Evolutionary conservation across 2,329 filamentous ascomycete genomes (phyloP).

Genomic region (Cladosporium sp.): DNA sequence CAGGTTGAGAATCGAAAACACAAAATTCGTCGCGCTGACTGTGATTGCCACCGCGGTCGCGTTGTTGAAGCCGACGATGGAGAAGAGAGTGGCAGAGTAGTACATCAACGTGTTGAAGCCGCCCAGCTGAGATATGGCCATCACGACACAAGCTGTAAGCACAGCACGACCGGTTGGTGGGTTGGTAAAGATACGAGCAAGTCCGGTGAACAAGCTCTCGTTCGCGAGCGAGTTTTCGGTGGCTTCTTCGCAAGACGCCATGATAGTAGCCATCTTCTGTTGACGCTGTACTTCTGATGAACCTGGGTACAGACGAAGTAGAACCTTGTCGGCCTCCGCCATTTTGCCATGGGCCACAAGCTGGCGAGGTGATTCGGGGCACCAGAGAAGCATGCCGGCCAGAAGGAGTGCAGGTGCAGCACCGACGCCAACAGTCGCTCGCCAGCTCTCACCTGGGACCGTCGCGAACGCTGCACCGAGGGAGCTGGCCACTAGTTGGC

Average conservation of each 20-base stretch:
- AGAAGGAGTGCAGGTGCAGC: conserved; percentile 51
- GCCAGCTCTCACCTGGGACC: conserved; percentile 47
- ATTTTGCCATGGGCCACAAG: conserved; percentile 45
- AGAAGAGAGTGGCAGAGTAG: conserved; percentile 46
- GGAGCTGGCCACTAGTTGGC: conserved; percentile 35
- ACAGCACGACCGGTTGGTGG: conserved; percentile 49
- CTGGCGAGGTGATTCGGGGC: conserved; percentile 52
- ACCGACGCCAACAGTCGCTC: conserved; percentile 52
- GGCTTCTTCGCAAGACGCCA: conserved; percentile 41
- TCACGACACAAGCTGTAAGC: conserved; percentile 51
- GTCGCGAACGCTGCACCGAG: conserved; percentile 37
- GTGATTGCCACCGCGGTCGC: conserved; percentile 50
- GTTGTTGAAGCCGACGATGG: conserved; percentile 52
- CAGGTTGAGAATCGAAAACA: conserved; percentile 53
- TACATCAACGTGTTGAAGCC: conserved; percentile 49
- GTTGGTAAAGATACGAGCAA: conserved; percentile 66
- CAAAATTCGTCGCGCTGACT: conserved; percentile 50
- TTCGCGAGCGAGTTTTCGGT: conserved; percentile 44
- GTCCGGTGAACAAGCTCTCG: conserved; percentile 41
- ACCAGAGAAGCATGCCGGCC: conserved; percentile 45
- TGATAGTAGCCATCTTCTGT: conserved; percentile 48
- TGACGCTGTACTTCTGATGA: conserved; percentile 46
- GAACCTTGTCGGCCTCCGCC: conserved; percentile 43
- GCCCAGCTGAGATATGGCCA: conserved; percentile 52
- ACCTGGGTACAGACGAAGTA: conserved; percentile 45